These are phyloP conservation scores for Ogataea parapolymorpha DNA, from an alignment of 805 yeast species.

Conservation along the genomic window DNA sequence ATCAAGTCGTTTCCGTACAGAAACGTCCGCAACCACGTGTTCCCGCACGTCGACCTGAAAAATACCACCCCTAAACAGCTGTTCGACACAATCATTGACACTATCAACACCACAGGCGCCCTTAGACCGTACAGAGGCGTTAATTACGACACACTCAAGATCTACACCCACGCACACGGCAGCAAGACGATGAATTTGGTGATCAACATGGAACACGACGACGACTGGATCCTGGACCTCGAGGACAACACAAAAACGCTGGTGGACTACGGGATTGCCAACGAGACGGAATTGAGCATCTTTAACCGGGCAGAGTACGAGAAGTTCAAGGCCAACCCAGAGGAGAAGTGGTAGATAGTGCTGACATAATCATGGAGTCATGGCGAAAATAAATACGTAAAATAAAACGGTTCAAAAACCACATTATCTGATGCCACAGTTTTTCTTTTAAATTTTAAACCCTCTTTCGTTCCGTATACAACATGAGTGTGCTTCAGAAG, in stretches of 20 bases:
- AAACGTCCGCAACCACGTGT: constrained; percentile 74
- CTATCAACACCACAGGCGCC: constrained; percentile 54
- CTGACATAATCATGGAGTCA: neutral
- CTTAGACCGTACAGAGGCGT: constrained; percentile 82
- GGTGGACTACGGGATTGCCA: constrained; percentile 57
- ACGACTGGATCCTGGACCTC: constrained; percentile 61
- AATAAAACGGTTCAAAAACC: neutral
- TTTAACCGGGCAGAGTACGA: constrained; percentile 67
- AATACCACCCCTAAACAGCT: constrained; percentile 63
- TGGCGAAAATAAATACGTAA: neutral
- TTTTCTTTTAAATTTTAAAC: constrained; percentile 1
- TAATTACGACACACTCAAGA: constrained; percentile 68
- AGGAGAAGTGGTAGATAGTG: constrained; percentile 72
- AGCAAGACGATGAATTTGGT: constrained; percentile 90
- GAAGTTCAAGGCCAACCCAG: constrained; percentile 75
- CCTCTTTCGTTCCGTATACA: neutral
- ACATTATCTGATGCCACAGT: constrained; percentile 4
- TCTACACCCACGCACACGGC: constrained; percentile 94
- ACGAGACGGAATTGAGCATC: constrained; percentile 90
- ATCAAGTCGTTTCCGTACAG: constrained; percentile 90
- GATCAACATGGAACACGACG: constrained; percentile 82
- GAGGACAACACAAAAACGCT: constrained; percentile 39
- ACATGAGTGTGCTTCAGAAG: constrained; percentile 21
- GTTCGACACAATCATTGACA: constrained; percentile 45
- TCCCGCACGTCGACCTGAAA: constrained; percentile 68